A percentile compares a stretch with the other conserved stretches of the same genome.
Conservation (phyloP, 768 basidiomycete genomes). For the Hypholoma fasciculare region DNA sequence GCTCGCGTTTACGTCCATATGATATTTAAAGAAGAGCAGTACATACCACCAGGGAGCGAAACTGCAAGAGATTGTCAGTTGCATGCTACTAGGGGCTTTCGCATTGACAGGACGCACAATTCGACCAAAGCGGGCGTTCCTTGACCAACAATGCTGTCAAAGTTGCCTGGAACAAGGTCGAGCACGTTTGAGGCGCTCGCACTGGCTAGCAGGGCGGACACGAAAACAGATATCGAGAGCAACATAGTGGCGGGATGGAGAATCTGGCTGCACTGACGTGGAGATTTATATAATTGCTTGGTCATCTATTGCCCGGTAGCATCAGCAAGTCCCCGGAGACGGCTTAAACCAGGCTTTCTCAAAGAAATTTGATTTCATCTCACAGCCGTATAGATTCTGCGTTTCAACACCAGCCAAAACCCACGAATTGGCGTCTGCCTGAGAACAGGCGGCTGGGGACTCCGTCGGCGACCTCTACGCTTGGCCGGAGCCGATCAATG, state of each 20-base stretch:
- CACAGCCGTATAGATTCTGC: constrained; percentile 5
- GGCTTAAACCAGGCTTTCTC: neutral
- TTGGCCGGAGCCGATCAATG: constrained; percentile 11
- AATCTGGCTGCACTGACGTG: constrained; percentile 28
- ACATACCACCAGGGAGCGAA: constrained; percentile 89
- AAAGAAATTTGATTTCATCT: constrained; percentile 1
- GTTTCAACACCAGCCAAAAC: neutral
- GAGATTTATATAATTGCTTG: constrained; percentile 30
- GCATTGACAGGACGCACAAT: constrained; percentile 60
- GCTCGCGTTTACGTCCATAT: constrained; percentile 3
- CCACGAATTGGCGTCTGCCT: neutral
- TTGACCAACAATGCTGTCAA: constrained; percentile 72
- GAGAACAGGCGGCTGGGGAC: neutral
- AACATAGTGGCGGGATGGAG: constrained; percentile 48
- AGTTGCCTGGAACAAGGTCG: constrained; percentile 74
- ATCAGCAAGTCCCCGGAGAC: neutral
- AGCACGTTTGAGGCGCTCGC: constrained; percentile 80
- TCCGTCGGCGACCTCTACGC: constrained; percentile 4
- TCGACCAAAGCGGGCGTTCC: constrained; percentile 87
- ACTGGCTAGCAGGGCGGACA: constrained; percentile 53
- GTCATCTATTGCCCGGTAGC: constrained; percentile 28
- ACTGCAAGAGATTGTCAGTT: constrained; percentile 35
- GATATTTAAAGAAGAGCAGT: neutral
- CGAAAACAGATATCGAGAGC: constrained; percentile 54
- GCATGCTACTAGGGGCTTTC: neutral